Conservation (phyloP, 805 yeast species). For the Suhomyces vadensis region DNA sequence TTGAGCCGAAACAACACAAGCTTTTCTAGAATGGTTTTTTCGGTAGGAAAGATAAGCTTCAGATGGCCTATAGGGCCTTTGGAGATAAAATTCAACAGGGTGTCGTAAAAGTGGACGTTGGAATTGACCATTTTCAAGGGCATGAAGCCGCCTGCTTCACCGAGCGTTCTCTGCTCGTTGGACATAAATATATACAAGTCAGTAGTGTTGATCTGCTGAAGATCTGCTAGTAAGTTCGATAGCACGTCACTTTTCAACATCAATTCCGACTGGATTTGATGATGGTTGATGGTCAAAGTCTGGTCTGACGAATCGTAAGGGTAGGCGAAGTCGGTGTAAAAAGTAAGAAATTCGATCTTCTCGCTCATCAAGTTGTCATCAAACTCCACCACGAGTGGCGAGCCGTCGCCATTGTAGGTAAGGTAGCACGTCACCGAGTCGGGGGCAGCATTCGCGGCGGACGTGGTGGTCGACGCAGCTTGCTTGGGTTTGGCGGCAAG, state of each 20-base stretch:
- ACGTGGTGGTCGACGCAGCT: conserved; percentile 1
- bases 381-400: conserved; percentile 41
- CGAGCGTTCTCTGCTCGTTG: conserved; percentile 16
- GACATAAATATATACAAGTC: conserved; percentile 35
- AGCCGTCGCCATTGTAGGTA: conserved; percentile 40
- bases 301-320: conserved; percentile 24
- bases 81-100: conserved; percentile 58
- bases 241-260: conserved; percentile 42
- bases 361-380: conserved; percentile 43
- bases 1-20: conserved; percentile 40
- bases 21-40: conserved; percentile 61
- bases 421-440: conserved; percentile 36
- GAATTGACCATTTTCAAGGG: conserved; percentile 2
- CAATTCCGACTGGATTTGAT: conserved; percentile 34
- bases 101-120: conserved; percentile 16
- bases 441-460: conserved; percentile 2
- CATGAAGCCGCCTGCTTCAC: conserved; percentile 1
- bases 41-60: conserved; percentile 65
- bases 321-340: conserved; percentile 27
- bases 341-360: conserved; percentile 43
- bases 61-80: conserved; percentile 74
- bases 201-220: conserved; percentile 36
- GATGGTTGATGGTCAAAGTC: conserved; percentile 28
- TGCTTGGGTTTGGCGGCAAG: conserved; percentile 3
- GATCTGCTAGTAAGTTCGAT: conserved; percentile 36